Evolutionary conservation across 176 grass and related monocot species (phyloP).

Genomic region (Tillandsia fasciculata): DNA sequence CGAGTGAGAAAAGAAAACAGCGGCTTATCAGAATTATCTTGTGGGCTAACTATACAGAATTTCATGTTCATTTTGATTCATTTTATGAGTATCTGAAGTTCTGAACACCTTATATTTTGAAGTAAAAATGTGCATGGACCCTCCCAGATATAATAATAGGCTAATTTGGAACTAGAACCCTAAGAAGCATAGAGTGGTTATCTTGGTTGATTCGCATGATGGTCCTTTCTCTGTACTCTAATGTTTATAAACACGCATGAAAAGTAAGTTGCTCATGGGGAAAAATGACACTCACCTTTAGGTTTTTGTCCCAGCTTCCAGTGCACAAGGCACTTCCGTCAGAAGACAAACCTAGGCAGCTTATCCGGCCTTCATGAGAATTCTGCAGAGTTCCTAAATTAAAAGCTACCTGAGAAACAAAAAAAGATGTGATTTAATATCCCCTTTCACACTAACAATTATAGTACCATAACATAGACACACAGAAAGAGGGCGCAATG

Average conservation of each 20-base stretch:
- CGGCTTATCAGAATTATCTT: not conserved
- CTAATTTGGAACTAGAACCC: too few relatives aligned
- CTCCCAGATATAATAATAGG: too few relatives aligned
- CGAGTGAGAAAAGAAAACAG: slow-evolving; percentile 7
- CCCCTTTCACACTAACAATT: not conserved
- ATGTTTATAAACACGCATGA: not conserved
- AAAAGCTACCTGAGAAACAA: slow-evolving; percentile 44
- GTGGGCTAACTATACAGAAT: too few relatives aligned
- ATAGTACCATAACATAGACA: not conserved
- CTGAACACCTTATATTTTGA: too few relatives aligned
- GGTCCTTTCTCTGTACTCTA: not conserved
- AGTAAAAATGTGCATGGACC: too few relatives aligned
- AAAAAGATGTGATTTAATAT: slow-evolving; percentile 5
- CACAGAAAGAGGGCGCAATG: not conserved
- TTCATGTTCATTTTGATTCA: too few relatives aligned
- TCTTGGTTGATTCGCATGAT: too few relatives aligned
- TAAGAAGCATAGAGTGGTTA: too few relatives aligned
- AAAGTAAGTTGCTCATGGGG: not conserved
- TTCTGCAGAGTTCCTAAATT: slow-evolving; percentile 82
- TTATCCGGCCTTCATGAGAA: slow-evolving; percentile 80
- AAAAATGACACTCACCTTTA: slow-evolving; percentile 41
- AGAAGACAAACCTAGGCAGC: slow-evolving; percentile 83
- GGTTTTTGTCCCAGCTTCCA: slow-evolving; percentile 97
- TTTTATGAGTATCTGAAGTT: too few relatives aligned
- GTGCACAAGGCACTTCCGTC: slow-evolving; percentile 99